Evolutionary conservation across 75 land plant species (phyloP).

Genomic region (Picea glauca): DNA sequence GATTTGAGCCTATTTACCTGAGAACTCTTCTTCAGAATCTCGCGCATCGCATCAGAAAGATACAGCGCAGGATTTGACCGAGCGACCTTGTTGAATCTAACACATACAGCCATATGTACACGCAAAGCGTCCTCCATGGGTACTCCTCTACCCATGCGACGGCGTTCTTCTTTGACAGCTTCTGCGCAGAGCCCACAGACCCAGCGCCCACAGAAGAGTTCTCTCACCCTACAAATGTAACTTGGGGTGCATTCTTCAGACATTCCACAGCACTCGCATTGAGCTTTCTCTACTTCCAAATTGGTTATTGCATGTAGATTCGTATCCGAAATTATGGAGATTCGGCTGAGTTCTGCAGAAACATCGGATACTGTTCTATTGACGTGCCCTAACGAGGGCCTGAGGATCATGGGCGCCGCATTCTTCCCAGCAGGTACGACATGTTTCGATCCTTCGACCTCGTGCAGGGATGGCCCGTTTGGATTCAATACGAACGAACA

Average conservation of each 20-base stretch:
- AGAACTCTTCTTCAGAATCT: constrained; percentile 25
- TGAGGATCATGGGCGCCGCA: no score
- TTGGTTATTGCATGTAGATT: no score
- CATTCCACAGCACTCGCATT: constrained; percentile 79
- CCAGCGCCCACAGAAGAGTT: constrained; percentile 53
- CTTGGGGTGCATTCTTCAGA: constrained; percentile 63
- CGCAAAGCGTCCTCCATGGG: constrained; percentile 47
- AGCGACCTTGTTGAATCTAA: constrained; percentile 41
- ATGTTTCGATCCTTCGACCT: no score
- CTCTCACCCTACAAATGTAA: constrained; percentile 38
- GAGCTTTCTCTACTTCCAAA: constrained; percentile 13
- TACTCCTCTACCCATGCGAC: not conserved
- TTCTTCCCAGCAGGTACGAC: no score
- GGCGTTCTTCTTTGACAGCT: constrained; percentile 62
- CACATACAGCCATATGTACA: constrained; percentile 45
- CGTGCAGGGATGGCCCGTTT: no score
- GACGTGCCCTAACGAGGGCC: no score
- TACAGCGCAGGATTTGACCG: constrained; percentile 56
- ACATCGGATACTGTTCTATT: no score
- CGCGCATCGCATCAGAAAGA: constrained; percentile 38
- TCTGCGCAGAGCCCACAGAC: constrained; percentile 83
- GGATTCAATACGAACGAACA: no score
- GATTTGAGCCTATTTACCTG: not conserved
- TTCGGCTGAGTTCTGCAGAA: no score
- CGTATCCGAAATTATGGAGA: no score